Conservation (phyloP, 2,329 filamentous ascomycete species). For the Aspergillus fructus region DNA sequence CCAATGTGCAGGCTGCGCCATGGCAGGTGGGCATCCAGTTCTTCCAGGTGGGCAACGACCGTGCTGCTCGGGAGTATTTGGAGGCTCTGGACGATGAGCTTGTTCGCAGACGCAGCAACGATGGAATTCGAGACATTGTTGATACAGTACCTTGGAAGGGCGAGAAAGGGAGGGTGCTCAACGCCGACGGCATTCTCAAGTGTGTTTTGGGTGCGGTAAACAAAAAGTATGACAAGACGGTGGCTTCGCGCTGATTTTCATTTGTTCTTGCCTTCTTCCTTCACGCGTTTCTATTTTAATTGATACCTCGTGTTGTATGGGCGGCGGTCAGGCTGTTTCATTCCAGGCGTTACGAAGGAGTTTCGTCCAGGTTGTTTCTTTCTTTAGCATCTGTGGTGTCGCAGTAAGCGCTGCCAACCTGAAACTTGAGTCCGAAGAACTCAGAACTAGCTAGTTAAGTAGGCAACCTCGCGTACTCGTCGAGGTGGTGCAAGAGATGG, state of each 20-base stretch:
- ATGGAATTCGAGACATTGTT: slow-evolving; percentile 74
- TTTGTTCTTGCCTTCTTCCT: background rate
- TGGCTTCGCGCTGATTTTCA: slow-evolving; percentile 16
- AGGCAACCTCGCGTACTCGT: too few species aligned
- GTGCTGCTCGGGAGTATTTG: slow-evolving; percentile 63
- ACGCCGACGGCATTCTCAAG: slow-evolving; percentile 74
- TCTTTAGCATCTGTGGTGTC: background rate
- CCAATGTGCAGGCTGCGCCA: slow-evolving; percentile 57
- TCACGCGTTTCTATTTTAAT: background rate
- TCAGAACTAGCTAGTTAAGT: too few species aligned
- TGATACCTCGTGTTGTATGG: background rate
- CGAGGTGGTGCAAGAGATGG: too few species aligned
- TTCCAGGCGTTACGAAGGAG: background rate
- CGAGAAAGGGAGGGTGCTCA: slow-evolving; percentile 53
- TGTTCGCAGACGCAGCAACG: slow-evolving; percentile 47
- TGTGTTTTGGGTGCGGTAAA: slow-evolving; percentile 77
- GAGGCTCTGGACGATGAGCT: slow-evolving; percentile 74
- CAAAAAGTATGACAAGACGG: slow-evolving; percentile 58
- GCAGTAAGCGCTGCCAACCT: background rate
- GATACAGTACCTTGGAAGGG: slow-evolving; percentile 77
- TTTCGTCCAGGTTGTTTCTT: background rate
- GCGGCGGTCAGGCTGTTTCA: background rate
- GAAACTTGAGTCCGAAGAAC: too few species aligned
- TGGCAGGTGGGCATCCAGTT: slow-evolving; percentile 93
- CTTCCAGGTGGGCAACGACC: slow-evolving; percentile 84